Conservation (phyloP, 805 yeast genomes). For the Starmerella vitae region DNA sequence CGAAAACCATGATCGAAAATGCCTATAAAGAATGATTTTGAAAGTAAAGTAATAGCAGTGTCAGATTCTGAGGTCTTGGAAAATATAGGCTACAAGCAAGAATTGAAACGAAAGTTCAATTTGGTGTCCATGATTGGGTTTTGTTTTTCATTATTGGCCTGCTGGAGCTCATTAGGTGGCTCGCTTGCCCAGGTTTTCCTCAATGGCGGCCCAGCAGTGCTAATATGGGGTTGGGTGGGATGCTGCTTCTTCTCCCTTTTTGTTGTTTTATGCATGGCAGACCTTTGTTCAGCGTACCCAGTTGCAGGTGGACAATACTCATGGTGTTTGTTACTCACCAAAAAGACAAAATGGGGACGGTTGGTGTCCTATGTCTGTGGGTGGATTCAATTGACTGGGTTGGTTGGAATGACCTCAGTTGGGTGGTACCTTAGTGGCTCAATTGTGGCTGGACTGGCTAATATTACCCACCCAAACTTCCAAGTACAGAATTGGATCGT, state of each 20-base stretch:
- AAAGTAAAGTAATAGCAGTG: too few species aligned
- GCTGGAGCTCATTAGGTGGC: conserved; percentile 52
- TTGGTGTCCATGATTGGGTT: conserved; percentile 37
- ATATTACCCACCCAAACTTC: conserved; percentile 29
- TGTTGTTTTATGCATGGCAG: conserved; percentile 53
- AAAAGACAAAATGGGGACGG: conserved; percentile 28
- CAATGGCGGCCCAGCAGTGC: conserved; percentile 48
- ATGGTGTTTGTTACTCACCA: conserved; percentile 37
- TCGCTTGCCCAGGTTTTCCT: conserved; percentile 47
- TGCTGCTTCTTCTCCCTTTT: conserved; percentile 41
- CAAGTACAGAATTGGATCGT: conserved; percentile 24
- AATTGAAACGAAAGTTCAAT: conserved; percentile 45
- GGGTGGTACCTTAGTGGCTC: conserved; percentile 42
- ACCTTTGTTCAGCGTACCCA: conserved; percentile 41
- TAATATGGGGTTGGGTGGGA: conserved; percentile 47
- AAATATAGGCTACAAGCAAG: conserved; percentile 46
- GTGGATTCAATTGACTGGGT: conserved; percentile 48
- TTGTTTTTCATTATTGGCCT: conserved; percentile 50
- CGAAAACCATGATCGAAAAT: too few species aligned
- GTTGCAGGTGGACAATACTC: conserved; percentile 59
- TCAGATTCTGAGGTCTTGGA: conserved; percentile 14
- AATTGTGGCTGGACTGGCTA: conserved; percentile 39
- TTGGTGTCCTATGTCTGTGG: conserved; percentile 48
- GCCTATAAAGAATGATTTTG: too few species aligned
- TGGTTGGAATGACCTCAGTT: conserved; percentile 49